Base-by-base conservation (phyloP, 306 rosid genomes). In the Fragaria ananassa region DNA sequence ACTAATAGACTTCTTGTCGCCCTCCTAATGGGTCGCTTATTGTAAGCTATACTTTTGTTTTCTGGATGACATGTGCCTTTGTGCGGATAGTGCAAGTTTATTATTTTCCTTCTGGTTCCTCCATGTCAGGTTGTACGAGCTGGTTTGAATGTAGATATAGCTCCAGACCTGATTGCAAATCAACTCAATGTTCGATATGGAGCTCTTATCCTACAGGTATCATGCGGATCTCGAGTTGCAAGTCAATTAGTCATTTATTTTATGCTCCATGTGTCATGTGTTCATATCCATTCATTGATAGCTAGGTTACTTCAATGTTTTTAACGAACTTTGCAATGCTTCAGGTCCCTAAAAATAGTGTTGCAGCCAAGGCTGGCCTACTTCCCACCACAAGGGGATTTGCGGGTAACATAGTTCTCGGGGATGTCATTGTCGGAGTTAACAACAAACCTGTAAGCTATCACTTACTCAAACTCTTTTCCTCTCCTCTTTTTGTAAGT, bases 111-210 rank as follows among this genome's bases (percentile, higher is more conserved):
- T 37, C 66, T 82, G 25, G 53, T 83, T 86, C 71, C 62, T 77
- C 69, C 57, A 53, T 78, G 47, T 70, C 69, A 92, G 99, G 99
- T 82, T 60, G 85, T 87, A 76, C 87, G 93, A 85, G 97, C 91
- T 79, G 96, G 97, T 69, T 81, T 92, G 83, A 90, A 89, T 78
- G 84, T 95, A 63, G 98, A 89, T 60, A 84, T 95, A 72, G 98
- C 98, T 53, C 91, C 97, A 2, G 98, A 95, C 75, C 82, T 90
- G 18, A 79, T 88, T 69, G 91, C 98, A 62, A 92, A 79, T 85
- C 97, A 90, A 85, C 97, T 95, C 63, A 95, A 89, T 56, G 96
- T 92, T 86, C 89, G 96, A 80, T 87, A 89, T 60, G 98, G 98
- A 76, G 98, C 98, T 69, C 97, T 95, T 71, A 31, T 95, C 78